A percentile compares a stretch with the other conserved stretches of the same genome.
Conservation (phyloP, 345 rosid species). For the Combretum micranthum region DNA sequence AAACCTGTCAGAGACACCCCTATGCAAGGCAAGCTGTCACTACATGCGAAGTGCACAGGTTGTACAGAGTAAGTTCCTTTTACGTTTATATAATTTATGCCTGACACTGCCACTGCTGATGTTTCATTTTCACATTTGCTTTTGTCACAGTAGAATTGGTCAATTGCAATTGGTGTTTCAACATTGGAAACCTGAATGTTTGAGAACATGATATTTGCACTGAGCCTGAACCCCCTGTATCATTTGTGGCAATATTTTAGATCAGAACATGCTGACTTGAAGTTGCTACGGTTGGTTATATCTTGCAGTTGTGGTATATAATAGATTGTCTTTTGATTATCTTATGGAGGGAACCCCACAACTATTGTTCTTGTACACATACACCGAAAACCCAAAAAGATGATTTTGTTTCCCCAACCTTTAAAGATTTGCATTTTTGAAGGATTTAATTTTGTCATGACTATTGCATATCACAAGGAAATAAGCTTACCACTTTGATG, state of each 20-base stretch:
- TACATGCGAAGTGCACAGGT: conserved; percentile 75
- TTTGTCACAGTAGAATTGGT: conserved; percentile 75
- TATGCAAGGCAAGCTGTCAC: conserved; percentile 71
- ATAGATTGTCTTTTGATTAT: too few relatives aligned
- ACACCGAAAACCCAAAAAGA: too few relatives aligned
- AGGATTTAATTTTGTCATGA: too few relatives aligned
- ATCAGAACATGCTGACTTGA: too few relatives aligned
- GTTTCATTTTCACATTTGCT: conserved; percentile 52
- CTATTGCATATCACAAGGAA: background rate
- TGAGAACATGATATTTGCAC: conserved; percentile 78
- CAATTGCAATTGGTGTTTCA: conserved; percentile 65
- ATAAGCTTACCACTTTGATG: background rate
- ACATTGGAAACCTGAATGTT: conserved; percentile 75
- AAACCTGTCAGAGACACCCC: conserved; percentile 52
- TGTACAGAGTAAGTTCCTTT: conserved; percentile 65
- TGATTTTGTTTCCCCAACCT: too few relatives aligned
- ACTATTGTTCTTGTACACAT: too few relatives aligned
- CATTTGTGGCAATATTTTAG: too few relatives aligned
- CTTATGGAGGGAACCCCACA: too few relatives aligned
- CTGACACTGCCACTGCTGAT: conserved; percentile 72
- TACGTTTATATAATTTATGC: conserved; percentile 57
- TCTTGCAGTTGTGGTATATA: background rate
- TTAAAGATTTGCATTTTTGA: too few relatives aligned
- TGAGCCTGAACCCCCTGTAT: conserved; percentile 84
- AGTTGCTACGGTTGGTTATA: background rate